Evolutionary conservation across 805 yeast genomes (phyloP), one percentile per base, ranked within the genome.

Genomic region (Zygosaccharomyces bailii): DNA sequence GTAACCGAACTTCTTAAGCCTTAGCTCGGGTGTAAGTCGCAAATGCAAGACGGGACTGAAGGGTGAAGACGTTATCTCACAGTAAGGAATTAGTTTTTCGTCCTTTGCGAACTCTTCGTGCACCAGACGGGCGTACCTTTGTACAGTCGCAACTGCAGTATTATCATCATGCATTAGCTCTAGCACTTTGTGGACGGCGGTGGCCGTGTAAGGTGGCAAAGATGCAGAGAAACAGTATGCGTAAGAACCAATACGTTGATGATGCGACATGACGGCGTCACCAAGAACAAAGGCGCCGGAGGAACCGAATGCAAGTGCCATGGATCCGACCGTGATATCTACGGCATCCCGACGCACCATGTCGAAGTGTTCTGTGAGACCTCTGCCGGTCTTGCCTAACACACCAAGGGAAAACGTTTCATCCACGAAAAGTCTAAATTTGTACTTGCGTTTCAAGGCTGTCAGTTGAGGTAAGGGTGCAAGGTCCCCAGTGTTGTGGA

Each of bases 241-340:
- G 52, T 75, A 74, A 10, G 96, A 86, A 18, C 88, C 84, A 57
- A 93, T 84, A 63, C 96, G 80, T 73, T 93, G 99, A 69, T 91
- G 96, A 55, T 82, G 82, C 25, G 89, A 79, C 88, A 93, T 87
- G 44, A 83, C 83, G 19, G 70, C 66, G 33, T 78, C 83, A 46
- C 98, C 99, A 21, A 86, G 85, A 61, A 96, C 93, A 69, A 87
- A 91, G 0, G 96, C 98, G 52, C 99, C 99, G 39, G 91, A 80
- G 1, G 93, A 74, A 6, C 88, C 91, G 52, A 91, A 74, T 0
- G 95, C 73, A 35, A 75, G 74, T 11, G 96, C 93, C 73, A 93
- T 67, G 1, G 96, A 79, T 19, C 97, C 96, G 42, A 88, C 76
- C 7, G 96, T 86, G 50, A 93, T 81, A 54, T 91, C 93, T 49